Conservation (phyloP, 2,329 filamentous ascomycete species). For the Claviceps sp. region DNA sequence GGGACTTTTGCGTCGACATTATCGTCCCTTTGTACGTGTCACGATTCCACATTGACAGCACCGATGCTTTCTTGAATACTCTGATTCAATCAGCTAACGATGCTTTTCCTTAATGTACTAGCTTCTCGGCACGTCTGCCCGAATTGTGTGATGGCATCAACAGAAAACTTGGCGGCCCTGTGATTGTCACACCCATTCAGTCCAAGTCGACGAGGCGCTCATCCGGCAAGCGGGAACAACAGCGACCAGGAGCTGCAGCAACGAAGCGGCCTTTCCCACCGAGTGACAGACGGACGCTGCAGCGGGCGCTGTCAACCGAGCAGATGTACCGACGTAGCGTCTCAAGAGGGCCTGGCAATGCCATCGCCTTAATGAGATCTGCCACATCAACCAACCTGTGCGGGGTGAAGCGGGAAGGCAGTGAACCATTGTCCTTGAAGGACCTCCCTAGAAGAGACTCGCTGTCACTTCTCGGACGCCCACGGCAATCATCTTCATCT, state of each 20-base stretch:
- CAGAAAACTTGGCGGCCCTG: slow-evolving; percentile 62
- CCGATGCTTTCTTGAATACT: too few relatives aligned
- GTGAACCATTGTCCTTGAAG: slow-evolving; percentile 42
- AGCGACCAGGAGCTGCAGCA: slow-evolving; percentile 38
- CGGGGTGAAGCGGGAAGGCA: slow-evolving; percentile 54
- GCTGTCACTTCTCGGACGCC: slow-evolving; percentile 17
- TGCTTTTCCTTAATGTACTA: slow-evolving; percentile 14
- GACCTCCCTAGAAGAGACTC: slow-evolving; percentile 31
- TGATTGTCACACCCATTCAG: slow-evolving; percentile 41
- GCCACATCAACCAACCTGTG: slow-evolving; percentile 48
- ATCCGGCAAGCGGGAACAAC: slow-evolving; percentile 27
- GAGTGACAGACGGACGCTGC: slow-evolving; percentile 38
- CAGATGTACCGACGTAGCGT: slow-evolving; percentile 38
- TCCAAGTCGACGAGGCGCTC: slow-evolving; percentile 32
- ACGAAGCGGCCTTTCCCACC: slow-evolving; percentile 32
- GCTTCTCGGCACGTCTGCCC: slow-evolving; percentile 64
- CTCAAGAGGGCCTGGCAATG: slow-evolving; percentile 41
- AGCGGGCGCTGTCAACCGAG: slow-evolving; percentile 49
- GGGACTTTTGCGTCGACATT: slow-evolving; percentile 68
- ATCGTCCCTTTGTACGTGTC: slow-evolving; percentile 59
- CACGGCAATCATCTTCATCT: slow-evolving; percentile 23
- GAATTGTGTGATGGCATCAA: slow-evolving; percentile 57
- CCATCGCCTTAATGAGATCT: slow-evolving; percentile 53
- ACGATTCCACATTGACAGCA: too few relatives aligned
- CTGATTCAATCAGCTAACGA: too few relatives aligned